These are phyloP conservation scores for Eucommia ulmoides DNA, from an alignment of 257 asterid genomes.

Conservation along the genomic window DNA sequence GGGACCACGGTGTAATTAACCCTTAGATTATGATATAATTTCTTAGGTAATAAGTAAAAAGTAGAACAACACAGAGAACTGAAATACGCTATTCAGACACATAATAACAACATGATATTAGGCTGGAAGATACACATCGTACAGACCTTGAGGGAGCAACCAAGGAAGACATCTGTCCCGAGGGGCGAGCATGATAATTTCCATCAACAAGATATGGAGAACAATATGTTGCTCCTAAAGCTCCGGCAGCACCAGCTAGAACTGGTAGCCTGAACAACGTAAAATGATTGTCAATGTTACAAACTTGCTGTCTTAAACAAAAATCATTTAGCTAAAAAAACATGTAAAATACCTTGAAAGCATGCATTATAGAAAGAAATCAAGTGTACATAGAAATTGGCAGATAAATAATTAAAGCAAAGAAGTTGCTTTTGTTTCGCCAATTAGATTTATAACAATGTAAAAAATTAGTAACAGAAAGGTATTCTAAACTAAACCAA, in stretches of 20 bases:
- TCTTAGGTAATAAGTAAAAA: background rate
- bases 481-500: no score
- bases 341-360: no score
- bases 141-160: slow-evolving; percentile 50
- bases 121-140: slow-evolving; percentile 1
- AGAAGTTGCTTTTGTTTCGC: no score
- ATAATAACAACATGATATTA: background rate
- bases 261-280: slow-evolving; percentile 66
- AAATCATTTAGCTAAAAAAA: no score
- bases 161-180: slow-evolving; percentile 52
- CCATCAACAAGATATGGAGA: slow-evolving; percentile 79
- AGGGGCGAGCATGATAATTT: slow-evolving; percentile 51
- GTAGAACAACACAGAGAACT: background rate
- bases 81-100: no score
- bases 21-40: background rate
- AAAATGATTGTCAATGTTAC: background rate
- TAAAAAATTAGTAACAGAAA: no score
- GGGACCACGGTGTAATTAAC: background rate
- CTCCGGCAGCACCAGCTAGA: slow-evolving; percentile 92
- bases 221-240: slow-evolving; percentile 68
- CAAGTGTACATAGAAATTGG: no score
- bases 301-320: no score
- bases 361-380: no score
- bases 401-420: no score
- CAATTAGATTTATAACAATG: no score